Evolutionary conservation across 1,139 yeast species (phyloP), one percentile per base, ranked within the genome.

Genomic region (Nadsonia commutata): DNA sequence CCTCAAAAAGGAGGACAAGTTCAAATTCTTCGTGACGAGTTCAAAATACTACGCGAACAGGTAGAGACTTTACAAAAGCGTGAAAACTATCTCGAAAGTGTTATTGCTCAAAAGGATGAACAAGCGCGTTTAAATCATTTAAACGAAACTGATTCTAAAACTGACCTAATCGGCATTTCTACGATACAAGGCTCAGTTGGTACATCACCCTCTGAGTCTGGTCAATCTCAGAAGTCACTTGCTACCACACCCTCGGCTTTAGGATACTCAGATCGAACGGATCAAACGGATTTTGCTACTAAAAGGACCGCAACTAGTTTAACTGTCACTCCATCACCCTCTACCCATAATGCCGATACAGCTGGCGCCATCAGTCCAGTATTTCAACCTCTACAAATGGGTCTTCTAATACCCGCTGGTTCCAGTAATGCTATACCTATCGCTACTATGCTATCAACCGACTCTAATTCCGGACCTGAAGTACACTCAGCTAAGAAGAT

Each of bases 1-100:
- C 96, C 96, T 3, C 80, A 83, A 55, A 86, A 85, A 60, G 95
- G 95, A 1, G 80, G 90, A 2, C 95, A 85, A 60, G 79, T 86
- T 37, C 95, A 85, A 55, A 72, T 80, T 41, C 66, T 86, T 53
- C 74, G 86, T 53, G 83, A 81, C 54, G 96, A 88, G 54, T 85
- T 86, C 17, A 88, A 80, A 53, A 88, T 81, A 50, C 65, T 86
- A 51, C 76, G 81, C 51, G 71, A 82, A 31, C 84, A 84, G 62
- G 80, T 85, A 45, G 90, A 82, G 54, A 71, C 76, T 63, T 62
- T 84, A 27, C 78, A 84, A 36, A 70, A 79, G 51, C 62, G 94
- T 76, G 62, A 57, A 41, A 44, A 52, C 2, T 44, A 47, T 40
- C 46, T 53, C 22, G 55, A 54, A 11, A 44, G 50, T 1, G 56